Evolutionary conservation across 2,329 filamentous ascomycete species (phyloP).

Genomic region (Metarhizium rileyi): DNA sequence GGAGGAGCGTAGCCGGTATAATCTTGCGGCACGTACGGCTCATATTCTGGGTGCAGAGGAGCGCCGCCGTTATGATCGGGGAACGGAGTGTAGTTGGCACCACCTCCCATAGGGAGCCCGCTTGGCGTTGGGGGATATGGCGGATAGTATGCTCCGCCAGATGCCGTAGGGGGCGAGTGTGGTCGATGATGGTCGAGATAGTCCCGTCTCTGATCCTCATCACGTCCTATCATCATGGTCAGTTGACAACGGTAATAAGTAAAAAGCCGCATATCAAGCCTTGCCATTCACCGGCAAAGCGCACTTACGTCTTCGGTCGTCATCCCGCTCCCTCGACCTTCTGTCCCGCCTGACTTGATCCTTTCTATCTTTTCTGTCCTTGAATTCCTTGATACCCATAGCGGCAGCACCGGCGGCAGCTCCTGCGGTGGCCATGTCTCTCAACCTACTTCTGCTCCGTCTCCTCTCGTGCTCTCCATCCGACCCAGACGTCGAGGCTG

Average conservation of each 20-base stretch:
- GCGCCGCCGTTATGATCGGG: constrained; percentile 18
- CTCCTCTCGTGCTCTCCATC: constrained; percentile 25
- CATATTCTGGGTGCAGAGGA: constrained; percentile 21
- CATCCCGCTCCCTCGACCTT: constrained; percentile 23
- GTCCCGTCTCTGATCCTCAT: constrained; percentile 25
- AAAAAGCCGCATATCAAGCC: no score
- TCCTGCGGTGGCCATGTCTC: constrained; percentile 41
- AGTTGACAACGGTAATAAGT: no score
- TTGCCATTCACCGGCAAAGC: neutral
- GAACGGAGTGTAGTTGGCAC: constrained; percentile 10
- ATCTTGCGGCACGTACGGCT: constrained; percentile 32
- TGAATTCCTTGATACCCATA: constrained; percentile 52
- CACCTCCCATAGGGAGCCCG: constrained; percentile 7
- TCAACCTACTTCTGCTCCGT: constrained; percentile 44
- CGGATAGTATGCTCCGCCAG: constrained; percentile 40
- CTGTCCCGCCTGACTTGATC: constrained; percentile 31
- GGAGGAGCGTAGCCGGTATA: constrained; percentile 30
- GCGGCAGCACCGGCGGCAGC: constrained; percentile 55
- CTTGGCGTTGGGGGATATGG: constrained; percentile 26
- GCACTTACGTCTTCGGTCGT: constrained; percentile 13
- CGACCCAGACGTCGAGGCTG: constrained; percentile 24
- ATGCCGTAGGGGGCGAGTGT: constrained; percentile 39
- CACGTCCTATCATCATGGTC: constrained; percentile 19
- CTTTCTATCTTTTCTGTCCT: constrained; percentile 29
- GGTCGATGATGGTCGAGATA: constrained; percentile 28